Conservation (phyloP, 2,329 filamentous ascomycete species). For the Hypoxylon sp. region DNA sequence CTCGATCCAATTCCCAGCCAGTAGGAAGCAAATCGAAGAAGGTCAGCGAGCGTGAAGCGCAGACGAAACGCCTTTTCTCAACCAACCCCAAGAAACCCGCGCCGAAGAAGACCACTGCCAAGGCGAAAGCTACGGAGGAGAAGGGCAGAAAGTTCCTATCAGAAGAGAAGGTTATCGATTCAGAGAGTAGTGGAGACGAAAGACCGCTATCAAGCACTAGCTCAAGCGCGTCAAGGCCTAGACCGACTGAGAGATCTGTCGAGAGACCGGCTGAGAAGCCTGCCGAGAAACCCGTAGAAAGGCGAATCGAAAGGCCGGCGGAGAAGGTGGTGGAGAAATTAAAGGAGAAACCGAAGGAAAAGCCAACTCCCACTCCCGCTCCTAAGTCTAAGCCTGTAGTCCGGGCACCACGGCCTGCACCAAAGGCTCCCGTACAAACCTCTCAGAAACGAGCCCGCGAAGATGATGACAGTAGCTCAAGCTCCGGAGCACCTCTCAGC, state of each 20-base stretch:
- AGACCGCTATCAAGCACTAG: constrained; percentile 59
- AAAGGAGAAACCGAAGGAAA: constrained; percentile 49
- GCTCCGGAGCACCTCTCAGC: constrained; percentile 70
- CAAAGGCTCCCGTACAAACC: constrained; percentile 55
- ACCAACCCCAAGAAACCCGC: constrained; percentile 59
- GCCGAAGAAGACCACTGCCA: constrained; percentile 62
- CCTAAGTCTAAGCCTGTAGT: constrained; percentile 55
- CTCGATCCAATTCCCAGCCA: constrained; percentile 67
- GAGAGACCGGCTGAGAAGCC: constrained; percentile 40
- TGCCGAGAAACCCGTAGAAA: constrained; percentile 39
- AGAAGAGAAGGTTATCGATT: constrained; percentile 70
- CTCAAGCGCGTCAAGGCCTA: constrained; percentile 52
- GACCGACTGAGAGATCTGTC: constrained; percentile 47
- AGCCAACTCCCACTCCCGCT: constrained; percentile 38
- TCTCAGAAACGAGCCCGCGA: constrained; percentile 68
- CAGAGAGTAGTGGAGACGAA: constrained; percentile 68
- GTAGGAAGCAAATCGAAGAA: constrained; percentile 70
- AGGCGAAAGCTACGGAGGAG: constrained; percentile 57
- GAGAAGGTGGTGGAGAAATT: constrained; percentile 31
- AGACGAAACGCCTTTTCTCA: constrained; percentile 69
- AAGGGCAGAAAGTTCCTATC: constrained; percentile 66
- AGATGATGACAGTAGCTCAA: constrained; percentile 71
- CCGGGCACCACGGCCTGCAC: constrained; percentile 48
- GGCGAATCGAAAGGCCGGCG: constrained; percentile 28
- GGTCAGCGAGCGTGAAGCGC: constrained; percentile 65